Conservation (phyloP, 345 rosid species). For the Linum tenue region DNA sequence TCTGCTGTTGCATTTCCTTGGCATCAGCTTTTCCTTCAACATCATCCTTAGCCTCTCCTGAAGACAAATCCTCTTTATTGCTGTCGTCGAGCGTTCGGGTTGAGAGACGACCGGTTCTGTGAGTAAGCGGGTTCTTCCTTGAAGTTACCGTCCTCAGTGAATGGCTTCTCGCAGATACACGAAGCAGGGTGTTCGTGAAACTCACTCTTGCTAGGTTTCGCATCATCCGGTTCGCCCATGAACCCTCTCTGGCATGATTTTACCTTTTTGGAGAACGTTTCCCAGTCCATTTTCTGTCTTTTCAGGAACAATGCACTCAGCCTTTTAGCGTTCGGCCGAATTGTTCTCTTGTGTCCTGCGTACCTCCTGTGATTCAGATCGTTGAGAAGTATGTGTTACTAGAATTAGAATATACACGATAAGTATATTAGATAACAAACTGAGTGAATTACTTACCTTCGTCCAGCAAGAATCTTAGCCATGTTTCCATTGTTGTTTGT, state of each 20-base stretch:
- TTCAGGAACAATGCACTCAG: conserved; percentile 69
- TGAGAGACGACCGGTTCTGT: neutral
- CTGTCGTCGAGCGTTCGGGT: neutral
- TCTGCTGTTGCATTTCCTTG: no score
- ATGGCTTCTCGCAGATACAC: conserved; percentile 69
- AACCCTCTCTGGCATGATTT: conserved; percentile 86
- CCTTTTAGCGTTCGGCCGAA: conserved; percentile 86
- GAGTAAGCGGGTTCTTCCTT: conserved; percentile 3
- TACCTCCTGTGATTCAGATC: conserved; percentile 48
- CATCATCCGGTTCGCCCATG: conserved; percentile 95
- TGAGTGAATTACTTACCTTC: conserved; percentile 52
- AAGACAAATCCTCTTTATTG: neutral
- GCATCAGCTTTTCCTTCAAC: no score
- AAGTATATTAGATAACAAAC: neutral
- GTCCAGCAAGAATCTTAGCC: conserved; percentile 98
- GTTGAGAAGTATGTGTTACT: no score
- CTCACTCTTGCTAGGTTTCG: conserved; percentile 81
- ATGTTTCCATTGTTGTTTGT: conserved; percentile 96
- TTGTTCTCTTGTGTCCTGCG: conserved; percentile 91
- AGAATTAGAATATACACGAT: neutral
- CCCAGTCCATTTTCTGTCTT: conserved; percentile 69
- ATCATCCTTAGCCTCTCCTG: neutral
- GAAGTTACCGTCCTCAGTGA: conserved; percentile 15
- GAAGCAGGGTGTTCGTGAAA: conserved; percentile 78
- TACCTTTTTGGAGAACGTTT: conserved; percentile 64